Conservation (phyloP, 805 yeast species). For the Saccharomycopsis javanensis region DNA sequence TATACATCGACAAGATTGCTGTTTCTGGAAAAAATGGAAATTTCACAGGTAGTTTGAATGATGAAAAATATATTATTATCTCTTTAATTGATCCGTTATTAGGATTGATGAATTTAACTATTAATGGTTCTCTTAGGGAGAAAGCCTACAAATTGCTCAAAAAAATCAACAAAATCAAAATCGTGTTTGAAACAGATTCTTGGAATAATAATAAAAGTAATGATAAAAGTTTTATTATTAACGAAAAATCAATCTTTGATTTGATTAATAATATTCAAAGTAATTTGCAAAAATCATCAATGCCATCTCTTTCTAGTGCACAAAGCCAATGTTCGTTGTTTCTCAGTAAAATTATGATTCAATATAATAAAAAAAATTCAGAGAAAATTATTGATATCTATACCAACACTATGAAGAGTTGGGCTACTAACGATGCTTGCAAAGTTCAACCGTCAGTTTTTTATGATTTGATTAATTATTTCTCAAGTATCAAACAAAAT, state of each 20-base stretch:
- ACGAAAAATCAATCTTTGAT: constrained; percentile 21
- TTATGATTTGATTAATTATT: constrained; percentile 63
- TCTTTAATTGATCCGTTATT: constrained; percentile 47
- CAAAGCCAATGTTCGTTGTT: constrained; percentile 60
- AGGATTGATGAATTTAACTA: constrained; percentile 51
- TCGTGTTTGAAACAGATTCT: constrained; percentile 13
- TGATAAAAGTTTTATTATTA: neutral
- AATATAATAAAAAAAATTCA: constrained; percentile 28
- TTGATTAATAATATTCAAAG: constrained; percentile 35
- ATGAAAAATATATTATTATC: constrained; percentile 31
- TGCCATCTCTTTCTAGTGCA: constrained; percentile 30
- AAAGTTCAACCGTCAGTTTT: constrained; percentile 49
- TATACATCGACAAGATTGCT: constrained; percentile 41
- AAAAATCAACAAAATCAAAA: constrained; percentile 44
- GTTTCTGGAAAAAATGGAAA: constrained; percentile 7
- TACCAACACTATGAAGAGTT: constrained; percentile 41
- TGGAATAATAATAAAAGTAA: constrained; percentile 9
- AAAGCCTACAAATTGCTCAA: constrained; percentile 69
- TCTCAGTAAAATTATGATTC: constrained; percentile 45
- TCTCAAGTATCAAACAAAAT: constrained; percentile 1
- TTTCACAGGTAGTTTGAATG: constrained; percentile 13
- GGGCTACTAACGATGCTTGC: constrained; percentile 44
- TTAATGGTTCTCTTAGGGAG: constrained; percentile 59
- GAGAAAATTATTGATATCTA: constrained; percentile 48
- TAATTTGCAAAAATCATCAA: constrained; percentile 28